Conservation (phyloP, 768 basidiomycete genomes). For the Porphyrellus cyaneotinctus region DNA sequence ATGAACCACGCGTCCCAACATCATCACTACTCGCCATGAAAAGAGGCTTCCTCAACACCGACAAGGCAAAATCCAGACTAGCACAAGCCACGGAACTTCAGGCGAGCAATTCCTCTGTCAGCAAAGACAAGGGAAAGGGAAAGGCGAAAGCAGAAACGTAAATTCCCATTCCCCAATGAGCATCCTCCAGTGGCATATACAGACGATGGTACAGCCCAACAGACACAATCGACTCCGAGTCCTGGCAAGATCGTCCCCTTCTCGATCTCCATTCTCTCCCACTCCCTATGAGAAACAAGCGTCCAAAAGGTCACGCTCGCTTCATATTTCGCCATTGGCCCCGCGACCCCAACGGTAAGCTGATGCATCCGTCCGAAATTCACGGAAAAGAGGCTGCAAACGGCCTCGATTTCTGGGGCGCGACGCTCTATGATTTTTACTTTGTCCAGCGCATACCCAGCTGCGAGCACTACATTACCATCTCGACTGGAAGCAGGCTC, state of each 20-base stretch:
- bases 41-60: conserved; percentile 21
- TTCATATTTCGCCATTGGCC: conserved; percentile 26
- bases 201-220: not conserved
- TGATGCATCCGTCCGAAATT: conserved; percentile 4
- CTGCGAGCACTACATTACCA: not conserved
- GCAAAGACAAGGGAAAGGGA: not conserved
- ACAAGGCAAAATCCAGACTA: conserved; percentile 25
- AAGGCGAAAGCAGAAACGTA: conserved; percentile 1
- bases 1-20: not conserved
- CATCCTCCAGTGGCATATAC: not conserved
- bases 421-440: conserved; percentile 30
- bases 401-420: conserved; percentile 23
- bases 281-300: not conserved
- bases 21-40: conserved; percentile 18
- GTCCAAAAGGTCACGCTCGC: conserved; percentile 1
- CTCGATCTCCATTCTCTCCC: conserved; percentile 11
- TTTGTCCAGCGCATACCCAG: conserved; percentile 8
- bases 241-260: not conserved
- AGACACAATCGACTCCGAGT: not conserved
- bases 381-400: conserved; percentile 22
- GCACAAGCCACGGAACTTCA: conserved; percentile 6
- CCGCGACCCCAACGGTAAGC: conserved; percentile 24
- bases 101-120: no score
- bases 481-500: conserved; percentile 23
- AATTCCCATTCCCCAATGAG: not conserved